Conservation (phyloP, 352 stramenopile genomes). For the Blastocystis sp. region DNA sequence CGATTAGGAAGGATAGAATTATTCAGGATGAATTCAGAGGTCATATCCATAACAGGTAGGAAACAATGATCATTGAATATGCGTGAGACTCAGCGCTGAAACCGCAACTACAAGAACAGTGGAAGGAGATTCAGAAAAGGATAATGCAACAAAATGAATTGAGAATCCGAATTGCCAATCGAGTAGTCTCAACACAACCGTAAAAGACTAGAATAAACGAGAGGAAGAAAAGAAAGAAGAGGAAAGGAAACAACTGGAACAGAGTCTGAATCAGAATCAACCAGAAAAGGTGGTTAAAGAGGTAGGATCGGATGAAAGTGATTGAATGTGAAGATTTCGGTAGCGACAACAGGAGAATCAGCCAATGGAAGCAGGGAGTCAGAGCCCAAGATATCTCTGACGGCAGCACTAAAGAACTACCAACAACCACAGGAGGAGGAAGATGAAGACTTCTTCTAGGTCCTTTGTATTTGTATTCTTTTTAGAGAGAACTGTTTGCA, state of each 20-base stretch:
- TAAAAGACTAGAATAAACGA: background rate
- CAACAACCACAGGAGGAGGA: too few species aligned
- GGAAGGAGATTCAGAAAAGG: background rate
- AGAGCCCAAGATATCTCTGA: too few species aligned
- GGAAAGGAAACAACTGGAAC: background rate
- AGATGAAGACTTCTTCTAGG: background rate
- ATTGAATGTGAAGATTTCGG: too few species aligned
- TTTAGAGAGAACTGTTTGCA: background rate
- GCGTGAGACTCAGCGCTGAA: too few species aligned
- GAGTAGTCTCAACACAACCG: background rate
- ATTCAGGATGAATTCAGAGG: slow-evolving; percentile 8
- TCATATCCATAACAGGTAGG: background rate
- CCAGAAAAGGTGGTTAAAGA: too few species aligned
- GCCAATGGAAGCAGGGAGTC: too few species aligned
- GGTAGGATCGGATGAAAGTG: too few species aligned
- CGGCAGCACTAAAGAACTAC: too few species aligned
- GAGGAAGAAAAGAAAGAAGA: slow-evolving; percentile 1
- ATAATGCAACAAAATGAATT: background rate
- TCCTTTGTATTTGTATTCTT: background rate
- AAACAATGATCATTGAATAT: background rate
- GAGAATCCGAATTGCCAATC: background rate
- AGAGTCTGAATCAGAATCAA: too few species aligned
- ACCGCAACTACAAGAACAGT: too few species aligned
- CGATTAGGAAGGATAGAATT: background rate
- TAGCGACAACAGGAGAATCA: too few species aligned